A percentile compares a stretch with the other conserved stretches of the same genome.
phyloP scores from a whole-genome alignment of 1,284 basidiomycete species.

The Moniliophthora roreri region DNA sequence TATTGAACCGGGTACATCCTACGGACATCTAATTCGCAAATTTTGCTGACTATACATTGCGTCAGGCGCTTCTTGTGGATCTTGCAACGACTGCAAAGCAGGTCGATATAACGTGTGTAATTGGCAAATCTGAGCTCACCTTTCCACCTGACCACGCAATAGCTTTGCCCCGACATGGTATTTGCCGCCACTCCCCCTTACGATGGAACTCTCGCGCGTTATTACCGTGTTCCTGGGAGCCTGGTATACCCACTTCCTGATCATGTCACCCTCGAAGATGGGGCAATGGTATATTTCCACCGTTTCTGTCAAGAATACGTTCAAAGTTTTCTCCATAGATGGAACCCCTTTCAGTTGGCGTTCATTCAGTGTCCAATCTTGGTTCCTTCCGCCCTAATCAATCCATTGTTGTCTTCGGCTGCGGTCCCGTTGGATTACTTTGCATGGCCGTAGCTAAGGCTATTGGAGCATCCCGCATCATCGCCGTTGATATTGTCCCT shows the following conservation, averaged over 20 bases:
- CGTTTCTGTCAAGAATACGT: neutral
- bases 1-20: constrained; percentile 59
- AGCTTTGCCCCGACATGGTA: constrained; percentile 77
- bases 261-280: constrained; percentile 77
- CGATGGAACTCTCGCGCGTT: constrained; percentile 85
- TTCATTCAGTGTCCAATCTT: constrained; percentile 84
- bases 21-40: neutral
- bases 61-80: constrained; percentile 62
- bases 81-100: constrained; percentile 70
- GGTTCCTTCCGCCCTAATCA: constrained; percentile 74
- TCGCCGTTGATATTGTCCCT: constrained; percentile 85
- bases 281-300: constrained; percentile 66
- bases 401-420: constrained; percentile 81
- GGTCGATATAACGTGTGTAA: constrained; percentile 74
- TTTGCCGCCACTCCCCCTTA: constrained; percentile 91
- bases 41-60: neutral
- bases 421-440: constrained; percentile 71
- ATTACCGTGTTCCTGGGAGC: constrained; percentile 76
- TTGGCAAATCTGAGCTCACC: constrained; percentile 10
- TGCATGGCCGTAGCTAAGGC: constrained; percentile 93
- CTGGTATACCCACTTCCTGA: constrained; percentile 75
- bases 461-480: constrained; percentile 77
- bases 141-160: constrained; percentile 8
- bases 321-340: constrained; percentile 51
- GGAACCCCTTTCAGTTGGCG: constrained; percentile 91